Evolutionary conservation across 1,139 yeast genomes (phyloP).

Genomic region (Saccharomycopsis crataegensis): DNA sequence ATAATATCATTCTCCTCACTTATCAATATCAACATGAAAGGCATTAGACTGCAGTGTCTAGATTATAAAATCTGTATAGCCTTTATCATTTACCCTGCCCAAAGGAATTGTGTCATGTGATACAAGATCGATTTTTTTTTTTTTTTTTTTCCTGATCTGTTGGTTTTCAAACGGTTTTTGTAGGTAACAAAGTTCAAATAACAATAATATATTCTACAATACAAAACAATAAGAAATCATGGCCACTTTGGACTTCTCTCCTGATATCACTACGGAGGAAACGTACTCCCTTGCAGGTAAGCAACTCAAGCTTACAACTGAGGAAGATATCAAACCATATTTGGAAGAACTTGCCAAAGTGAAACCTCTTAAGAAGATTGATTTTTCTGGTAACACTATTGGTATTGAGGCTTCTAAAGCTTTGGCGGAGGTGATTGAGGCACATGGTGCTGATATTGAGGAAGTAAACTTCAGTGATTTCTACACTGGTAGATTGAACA

Average conservation of each 20-base stretch:
- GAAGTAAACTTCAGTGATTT: slow-evolving; percentile 84
- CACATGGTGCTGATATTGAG: slow-evolving; percentile 35
- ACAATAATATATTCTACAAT: too few species aligned
- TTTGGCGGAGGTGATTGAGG: slow-evolving; percentile 51
- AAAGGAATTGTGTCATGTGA: too few species aligned
- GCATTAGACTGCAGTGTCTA: too few species aligned
- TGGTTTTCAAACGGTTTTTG: too few species aligned
- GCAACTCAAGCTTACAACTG: slow-evolving; percentile 67
- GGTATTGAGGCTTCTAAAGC: slow-evolving; percentile 83
- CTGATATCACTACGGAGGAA: slow-evolving; percentile 27
- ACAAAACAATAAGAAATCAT: slow-evolving; percentile 20
- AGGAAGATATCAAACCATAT: slow-evolving; percentile 64
- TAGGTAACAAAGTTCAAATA: too few species aligned
- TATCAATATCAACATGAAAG: too few species aligned
- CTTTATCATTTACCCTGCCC: too few species aligned
- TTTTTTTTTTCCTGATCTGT: too few species aligned
- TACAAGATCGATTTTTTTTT: too few species aligned
- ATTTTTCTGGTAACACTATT: slow-evolving; percentile 87
- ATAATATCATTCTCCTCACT: too few species aligned
- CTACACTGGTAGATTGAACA: slow-evolving; percentile 89
- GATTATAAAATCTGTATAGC: too few species aligned
- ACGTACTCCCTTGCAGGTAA: slow-evolving; percentile 64
- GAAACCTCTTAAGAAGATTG: slow-evolving; percentile 49
- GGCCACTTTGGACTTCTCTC: slow-evolving; percentile 31
- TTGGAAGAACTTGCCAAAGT: slow-evolving; percentile 43